These are phyloP conservation scores for Lichtheimia hyalospora DNA, from an alignment of 371 early-diverging fungal species.

Conservation along the genomic window DNA sequence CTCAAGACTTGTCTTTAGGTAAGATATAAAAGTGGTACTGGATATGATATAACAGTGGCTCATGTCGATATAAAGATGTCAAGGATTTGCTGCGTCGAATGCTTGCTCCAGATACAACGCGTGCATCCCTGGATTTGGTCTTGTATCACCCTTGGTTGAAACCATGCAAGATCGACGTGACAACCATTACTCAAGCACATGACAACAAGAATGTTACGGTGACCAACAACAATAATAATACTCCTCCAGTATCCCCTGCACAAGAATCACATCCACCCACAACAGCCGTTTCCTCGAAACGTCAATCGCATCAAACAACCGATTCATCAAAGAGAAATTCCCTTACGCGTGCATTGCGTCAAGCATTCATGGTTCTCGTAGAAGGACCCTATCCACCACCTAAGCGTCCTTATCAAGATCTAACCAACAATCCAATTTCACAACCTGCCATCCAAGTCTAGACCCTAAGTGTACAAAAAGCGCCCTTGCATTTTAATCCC, in stretches of 20 bases:
- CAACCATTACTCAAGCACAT: too few relatives aligned
- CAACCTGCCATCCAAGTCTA: background rate
- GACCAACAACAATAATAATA: background rate
- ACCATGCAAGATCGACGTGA: conserved; percentile 8
- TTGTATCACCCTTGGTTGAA: conserved; percentile 47
- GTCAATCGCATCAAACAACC: background rate
- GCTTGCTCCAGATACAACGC: conserved; percentile 31
- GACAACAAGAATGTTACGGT: too few relatives aligned
- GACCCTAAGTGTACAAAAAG: background rate
- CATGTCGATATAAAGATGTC: conserved; percentile 28
- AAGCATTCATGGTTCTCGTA: background rate
- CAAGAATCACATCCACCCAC: background rate
- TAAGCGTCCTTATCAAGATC: conserved; percentile 8
- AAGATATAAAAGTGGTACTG: conserved; percentile 2
- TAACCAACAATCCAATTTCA: conserved; percentile 2
- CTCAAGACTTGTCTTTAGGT: conserved; percentile 32
- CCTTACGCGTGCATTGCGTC: background rate
- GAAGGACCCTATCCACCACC: conserved; percentile 13
- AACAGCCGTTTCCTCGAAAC: background rate
- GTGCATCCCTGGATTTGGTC: conserved; percentile 41
- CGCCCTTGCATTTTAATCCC: background rate
- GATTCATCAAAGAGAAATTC: too few relatives aligned
- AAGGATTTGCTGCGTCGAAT: conserved; percentile 41
- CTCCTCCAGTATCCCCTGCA: conserved; percentile 1
- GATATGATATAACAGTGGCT: background rate